Evolutionary conservation across 2,329 filamentous ascomycete species (phyloP).

Genomic region (Penicillium occitanis): DNA sequence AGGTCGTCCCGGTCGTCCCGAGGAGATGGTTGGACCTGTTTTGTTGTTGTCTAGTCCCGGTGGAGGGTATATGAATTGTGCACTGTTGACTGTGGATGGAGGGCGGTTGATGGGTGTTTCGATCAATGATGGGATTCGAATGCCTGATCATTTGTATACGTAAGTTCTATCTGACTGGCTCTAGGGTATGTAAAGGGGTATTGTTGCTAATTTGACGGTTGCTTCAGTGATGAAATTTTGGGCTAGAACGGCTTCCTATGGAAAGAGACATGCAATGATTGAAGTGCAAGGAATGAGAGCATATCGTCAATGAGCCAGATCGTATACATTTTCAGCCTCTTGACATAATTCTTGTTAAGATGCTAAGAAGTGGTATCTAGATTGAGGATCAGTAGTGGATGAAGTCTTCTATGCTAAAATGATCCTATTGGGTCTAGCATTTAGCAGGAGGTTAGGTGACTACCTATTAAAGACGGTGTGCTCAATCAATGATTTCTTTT

Average conservation of each 20-base stretch:
- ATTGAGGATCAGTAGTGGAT: too few species aligned
- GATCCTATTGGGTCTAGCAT: too few species aligned
- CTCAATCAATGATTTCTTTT: too few species aligned
- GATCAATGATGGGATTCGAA: slow-evolving; percentile 23
- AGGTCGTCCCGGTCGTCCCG: slow-evolving; percentile 28
- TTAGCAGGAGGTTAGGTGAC: too few species aligned
- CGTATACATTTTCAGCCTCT: background rate
- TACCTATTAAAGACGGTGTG: too few species aligned
- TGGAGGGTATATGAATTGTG: slow-evolving; percentile 31
- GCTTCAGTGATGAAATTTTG: slow-evolving; percentile 11
- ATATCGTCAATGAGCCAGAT: background rate
- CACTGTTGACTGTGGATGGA: slow-evolving; percentile 29
- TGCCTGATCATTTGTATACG: slow-evolving; percentile 23
- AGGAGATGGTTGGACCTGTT: slow-evolving; percentile 31
- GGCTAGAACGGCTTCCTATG: background rate
- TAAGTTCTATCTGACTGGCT: background rate
- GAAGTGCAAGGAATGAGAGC: background rate
- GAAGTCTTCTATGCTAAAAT: too few species aligned
- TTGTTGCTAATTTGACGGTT: background rate
- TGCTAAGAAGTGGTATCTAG: background rate
- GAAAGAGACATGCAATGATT: background rate
- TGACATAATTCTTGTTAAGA: background rate
- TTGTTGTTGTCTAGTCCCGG: slow-evolving; percentile 28
- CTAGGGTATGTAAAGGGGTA: too few species aligned
- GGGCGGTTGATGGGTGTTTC: slow-evolving; percentile 24